Conservation (phyloP, 1,284 basidiomycete genomes). For the Cryptococcus amylolentus region DNA sequence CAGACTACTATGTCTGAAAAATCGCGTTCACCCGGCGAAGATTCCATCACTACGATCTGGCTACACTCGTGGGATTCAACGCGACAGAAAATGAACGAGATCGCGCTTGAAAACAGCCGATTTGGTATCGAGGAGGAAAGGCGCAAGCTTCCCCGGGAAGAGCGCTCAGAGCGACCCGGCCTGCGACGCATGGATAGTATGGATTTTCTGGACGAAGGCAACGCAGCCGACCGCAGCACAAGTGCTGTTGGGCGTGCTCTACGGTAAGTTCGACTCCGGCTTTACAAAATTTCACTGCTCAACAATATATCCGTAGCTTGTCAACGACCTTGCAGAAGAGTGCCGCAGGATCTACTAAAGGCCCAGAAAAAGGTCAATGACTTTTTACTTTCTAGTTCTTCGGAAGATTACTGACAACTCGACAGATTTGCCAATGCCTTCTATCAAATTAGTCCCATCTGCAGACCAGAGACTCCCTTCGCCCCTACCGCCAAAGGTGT, state of each 20-base stretch:
- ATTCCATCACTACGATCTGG: constrained; percentile 20
- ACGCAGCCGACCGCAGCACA: constrained; percentile 12
- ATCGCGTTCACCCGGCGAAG: neutral
- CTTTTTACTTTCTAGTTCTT: no score
- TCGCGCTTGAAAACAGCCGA: constrained; percentile 39
- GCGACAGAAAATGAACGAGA: constrained; percentile 34
- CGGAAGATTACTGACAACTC: no score
- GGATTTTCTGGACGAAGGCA: constrained; percentile 40
- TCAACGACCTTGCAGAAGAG: no score
- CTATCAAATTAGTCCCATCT: no score
- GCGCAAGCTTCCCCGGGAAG: constrained; percentile 27
- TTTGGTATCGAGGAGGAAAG: constrained; percentile 25
- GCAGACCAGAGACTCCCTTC: neutral
- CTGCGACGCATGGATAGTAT: constrained; percentile 36
- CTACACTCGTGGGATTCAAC: constrained; percentile 39
- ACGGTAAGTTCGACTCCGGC: constrained; percentile 14
- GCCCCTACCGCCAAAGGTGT: constrained; percentile 18
- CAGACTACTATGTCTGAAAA: no score
- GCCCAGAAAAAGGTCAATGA: no score
- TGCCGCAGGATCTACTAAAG: no score
- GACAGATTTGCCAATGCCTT: no score
- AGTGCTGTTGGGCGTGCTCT: constrained; percentile 25
- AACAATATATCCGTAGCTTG: no score
- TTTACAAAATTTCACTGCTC: no score
- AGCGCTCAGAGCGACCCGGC: constrained; percentile 29